These are phyloP conservation scores for Penicillium sp. DNA, from an alignment of 2,329 filamentous ascomycete species.

Conservation along the genomic window DNA sequence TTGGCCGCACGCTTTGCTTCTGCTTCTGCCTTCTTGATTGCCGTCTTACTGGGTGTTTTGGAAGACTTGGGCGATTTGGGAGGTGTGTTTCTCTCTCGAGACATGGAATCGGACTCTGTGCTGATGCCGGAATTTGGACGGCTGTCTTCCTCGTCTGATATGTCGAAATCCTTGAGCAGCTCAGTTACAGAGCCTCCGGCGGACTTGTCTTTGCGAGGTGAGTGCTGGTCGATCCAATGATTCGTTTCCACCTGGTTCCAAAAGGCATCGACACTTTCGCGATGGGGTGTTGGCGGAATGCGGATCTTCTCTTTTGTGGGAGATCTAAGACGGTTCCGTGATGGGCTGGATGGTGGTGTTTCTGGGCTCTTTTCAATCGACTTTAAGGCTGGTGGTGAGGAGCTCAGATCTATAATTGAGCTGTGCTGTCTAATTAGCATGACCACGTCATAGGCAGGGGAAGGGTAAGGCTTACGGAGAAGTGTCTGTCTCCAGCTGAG, in stretches of 20 bases:
- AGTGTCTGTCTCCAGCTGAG: slow-evolving; percentile 18
- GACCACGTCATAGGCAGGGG: background rate
- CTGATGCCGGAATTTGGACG: slow-evolving; percentile 22
- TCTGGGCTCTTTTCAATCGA: slow-evolving; percentile 11
- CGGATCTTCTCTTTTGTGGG: slow-evolving; percentile 46
- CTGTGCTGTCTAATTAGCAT: slow-evolving; percentile 11
- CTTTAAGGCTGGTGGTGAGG: background rate
- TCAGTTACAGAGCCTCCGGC: slow-evolving; percentile 17
- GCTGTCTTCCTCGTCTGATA: slow-evolving; percentile 38
- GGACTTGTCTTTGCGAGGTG: slow-evolving; percentile 46
- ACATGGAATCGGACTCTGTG: slow-evolving; percentile 14
- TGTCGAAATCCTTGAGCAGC: slow-evolving; percentile 34
- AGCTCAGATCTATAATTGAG: slow-evolving; percentile 7
- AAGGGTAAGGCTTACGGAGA: slow-evolving; percentile 18
- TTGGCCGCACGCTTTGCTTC: slow-evolving; percentile 37
- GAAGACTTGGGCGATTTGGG: slow-evolving; percentile 8
- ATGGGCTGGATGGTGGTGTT: slow-evolving; percentile 47
- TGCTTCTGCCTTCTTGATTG: slow-evolving; percentile 39
- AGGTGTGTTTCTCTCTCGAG: background rate
- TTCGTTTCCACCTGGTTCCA: slow-evolving; percentile 54
- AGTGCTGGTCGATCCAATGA: slow-evolving; percentile 55
- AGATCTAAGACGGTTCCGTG: slow-evolving; percentile 44
- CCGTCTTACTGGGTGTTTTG: slow-evolving; percentile 36
- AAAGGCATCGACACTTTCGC: slow-evolving; percentile 53
- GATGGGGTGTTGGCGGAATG: slow-evolving; percentile 52